These are phyloP conservation scores for Murraya paniculata DNA, from an alignment of 345 rosid species.

Conservation along the genomic window DNA sequence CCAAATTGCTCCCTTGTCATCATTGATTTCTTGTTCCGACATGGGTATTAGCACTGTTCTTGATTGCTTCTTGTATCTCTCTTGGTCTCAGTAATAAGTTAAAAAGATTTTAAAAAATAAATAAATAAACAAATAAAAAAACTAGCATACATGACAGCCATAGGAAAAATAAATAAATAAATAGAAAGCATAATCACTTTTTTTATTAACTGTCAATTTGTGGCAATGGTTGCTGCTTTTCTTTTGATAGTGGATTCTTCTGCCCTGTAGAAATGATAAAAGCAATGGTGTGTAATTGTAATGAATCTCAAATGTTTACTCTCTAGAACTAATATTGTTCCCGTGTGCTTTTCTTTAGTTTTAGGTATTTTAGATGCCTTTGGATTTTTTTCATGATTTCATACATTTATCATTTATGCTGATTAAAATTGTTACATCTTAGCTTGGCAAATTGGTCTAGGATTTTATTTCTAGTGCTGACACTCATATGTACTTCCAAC, in stretches of 20 bases:
- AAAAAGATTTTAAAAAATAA: not conserved
- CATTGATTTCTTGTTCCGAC: conserved; percentile 84
- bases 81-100: not conserved
- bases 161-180: not conserved
- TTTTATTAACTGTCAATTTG: not conserved
- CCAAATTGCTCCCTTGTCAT: conserved; percentile 81
- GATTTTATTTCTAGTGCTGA: not conserved
- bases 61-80: not conserved
- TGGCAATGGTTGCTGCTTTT: not conserved
- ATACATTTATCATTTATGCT: not conserved
- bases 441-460: not conserved
- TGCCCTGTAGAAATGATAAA: not conserved
- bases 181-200: not conserved
- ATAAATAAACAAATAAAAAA: not conserved
- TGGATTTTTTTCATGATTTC: not conserved
- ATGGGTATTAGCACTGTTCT: conserved; percentile 54
- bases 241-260: not conserved
- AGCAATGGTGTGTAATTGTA: not conserved
- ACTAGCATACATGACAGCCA: not conserved
- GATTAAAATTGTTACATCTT: too few relatives aligned
- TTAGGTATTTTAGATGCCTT: too few relatives aligned
- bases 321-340: not conserved
- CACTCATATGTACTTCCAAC: not conserved
- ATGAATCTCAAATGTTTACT: not conserved
- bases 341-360: not conserved